Base-by-base conservation (phyloP, 305 asterid species). In the Withania somnifera region DNA sequence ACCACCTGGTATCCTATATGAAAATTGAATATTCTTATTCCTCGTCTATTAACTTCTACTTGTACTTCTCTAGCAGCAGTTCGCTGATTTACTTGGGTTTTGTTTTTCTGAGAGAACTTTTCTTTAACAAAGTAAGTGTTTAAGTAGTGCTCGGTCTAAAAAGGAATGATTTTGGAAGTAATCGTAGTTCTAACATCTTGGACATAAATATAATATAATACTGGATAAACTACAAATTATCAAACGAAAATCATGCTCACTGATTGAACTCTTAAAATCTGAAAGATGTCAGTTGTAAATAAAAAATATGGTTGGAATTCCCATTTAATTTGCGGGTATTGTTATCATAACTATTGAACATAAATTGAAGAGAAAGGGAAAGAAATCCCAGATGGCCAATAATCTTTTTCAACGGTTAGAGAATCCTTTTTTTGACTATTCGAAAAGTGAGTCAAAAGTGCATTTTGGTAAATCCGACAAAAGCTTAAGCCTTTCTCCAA, bases 381-480 rank as follows among this genome's bases (percentile, higher is more conserved):
- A 54, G 56, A 45, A 66, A 80, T 45, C n/a, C 13, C 81, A 87
- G 87, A 86, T 83, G 87, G 85, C 10, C 73, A 77, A 81, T 82
- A 82, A 89, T 81, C 79, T 88, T 79, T 90, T 87, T 84, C 91
- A 90, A 90, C 93, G 89, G 93, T 89, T 88, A 87, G 86, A 78
- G 87, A 82, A 57, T 82, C 84, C 79, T 85, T 89, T 86, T 85
- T 85, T 87, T 90, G 82, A 38, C 82, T 58, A 86, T 86, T 91
- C 82, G 78, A 84, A 87, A 69, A 53, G 84, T 69, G 93, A 87
- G 94, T 93, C 98, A 93, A 94, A 94, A 91, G 90, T 84, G 84
- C 87, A 91, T 93, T 91, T 94, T 87, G 88, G 90, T 86, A 89
- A 85, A 90, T 85, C 94, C 93, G 90, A 90, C 93, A 90, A 92